These are phyloP conservation scores for Daldinia eschscholtzii DNA, from an alignment of 2,329 filamentous ascomycete genomes.

Conservation along the genomic window DNA sequence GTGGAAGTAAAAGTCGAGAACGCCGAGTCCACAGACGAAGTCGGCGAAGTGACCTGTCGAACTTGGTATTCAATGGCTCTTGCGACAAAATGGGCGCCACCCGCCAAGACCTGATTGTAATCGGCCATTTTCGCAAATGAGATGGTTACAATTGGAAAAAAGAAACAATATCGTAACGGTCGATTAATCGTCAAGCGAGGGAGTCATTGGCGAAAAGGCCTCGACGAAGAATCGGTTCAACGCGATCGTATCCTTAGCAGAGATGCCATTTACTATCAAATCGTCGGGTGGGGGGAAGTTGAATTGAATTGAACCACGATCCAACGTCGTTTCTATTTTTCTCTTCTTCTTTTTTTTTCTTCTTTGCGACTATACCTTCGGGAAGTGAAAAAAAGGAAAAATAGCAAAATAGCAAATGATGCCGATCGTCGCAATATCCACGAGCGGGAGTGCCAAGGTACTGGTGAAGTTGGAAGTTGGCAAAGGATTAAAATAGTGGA, in stretches of 20 bases:
- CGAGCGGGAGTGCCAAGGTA: conserved; percentile 27
- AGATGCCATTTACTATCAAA: conserved; percentile 43
- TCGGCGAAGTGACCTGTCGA: conserved; percentile 37
- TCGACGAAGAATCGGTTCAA: conserved; percentile 39
- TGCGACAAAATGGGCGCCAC: conserved; percentile 55
- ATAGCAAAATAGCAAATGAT: conserved; percentile 22
- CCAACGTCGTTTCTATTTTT: background rate
- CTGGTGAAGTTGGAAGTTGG: conserved; percentile 32
- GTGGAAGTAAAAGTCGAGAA: conserved; percentile 19
- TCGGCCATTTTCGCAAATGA: conserved; percentile 52
- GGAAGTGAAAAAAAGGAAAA: conserved; percentile 14
- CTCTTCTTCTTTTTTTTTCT: background rate
- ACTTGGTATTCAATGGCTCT: conserved; percentile 52
- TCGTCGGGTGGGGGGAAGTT: conserved; percentile 9
- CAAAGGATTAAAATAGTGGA: conserved; percentile 31
- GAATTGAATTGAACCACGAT: conserved; percentile 22
- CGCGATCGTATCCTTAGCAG: conserved; percentile 25
- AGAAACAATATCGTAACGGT: conserved; percentile 18
- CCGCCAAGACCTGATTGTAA: conserved; percentile 55
- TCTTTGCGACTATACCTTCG: conserved; percentile 15
- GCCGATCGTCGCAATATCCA: conserved; percentile 26
- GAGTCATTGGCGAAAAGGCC: conserved; percentile 39
- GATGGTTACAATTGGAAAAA: conserved; percentile 12
- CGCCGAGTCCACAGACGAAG: conserved; percentile 17
- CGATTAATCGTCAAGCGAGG: conserved; percentile 36